These are phyloP conservation scores for Pichia californica DNA, from an alignment of 805 yeast genomes.

Conservation along the genomic window DNA sequence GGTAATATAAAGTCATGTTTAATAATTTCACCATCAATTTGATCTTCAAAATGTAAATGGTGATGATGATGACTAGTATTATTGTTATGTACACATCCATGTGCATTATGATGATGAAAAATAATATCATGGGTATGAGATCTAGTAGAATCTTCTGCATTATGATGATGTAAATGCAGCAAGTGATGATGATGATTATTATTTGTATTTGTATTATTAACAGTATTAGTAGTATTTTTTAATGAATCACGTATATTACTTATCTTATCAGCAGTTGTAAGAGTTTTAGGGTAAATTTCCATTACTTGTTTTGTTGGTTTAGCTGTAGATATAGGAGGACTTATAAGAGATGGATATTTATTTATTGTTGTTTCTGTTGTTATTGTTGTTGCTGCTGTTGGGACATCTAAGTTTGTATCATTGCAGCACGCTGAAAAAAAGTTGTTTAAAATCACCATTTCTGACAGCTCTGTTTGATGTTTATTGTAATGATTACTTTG, in stretches of 20 bases:
- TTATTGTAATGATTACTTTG: neutral
- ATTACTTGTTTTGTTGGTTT: neutral
- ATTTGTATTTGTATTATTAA: neutral
- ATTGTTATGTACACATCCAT: slow-evolving; percentile 3
- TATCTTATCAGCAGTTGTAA: neutral
- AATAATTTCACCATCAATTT: slow-evolving; percentile 20
- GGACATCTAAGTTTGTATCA: neutral
- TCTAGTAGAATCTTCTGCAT: slow-evolving; percentile 5
- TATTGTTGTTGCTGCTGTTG: no score
- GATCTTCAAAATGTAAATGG: slow-evolving; percentile 27
- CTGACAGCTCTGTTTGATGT: slow-evolving; percentile 6
- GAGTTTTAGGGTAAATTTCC: neutral
- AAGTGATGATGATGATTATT: slow-evolving; percentile 14
- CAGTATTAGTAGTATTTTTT: neutral
- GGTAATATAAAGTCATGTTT: slow-evolving; percentile 28
- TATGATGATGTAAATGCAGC: slow-evolving; percentile 15
- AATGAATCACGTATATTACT: slow-evolving; percentile 7
- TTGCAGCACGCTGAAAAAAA: slow-evolving; percentile 9
- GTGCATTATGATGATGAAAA: slow-evolving; percentile 14
- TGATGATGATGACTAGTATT: slow-evolving; percentile 23
- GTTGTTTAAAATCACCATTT: slow-evolving; percentile 7
- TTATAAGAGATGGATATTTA: neutral
- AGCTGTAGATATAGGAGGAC: slow-evolving; percentile 1
- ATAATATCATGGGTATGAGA: slow-evolving; percentile 15
- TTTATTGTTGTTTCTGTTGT: no score